Conservation (phyloP, 2,329 filamentous ascomycete genomes). For the Trichophyton schoenleinii region DNA sequence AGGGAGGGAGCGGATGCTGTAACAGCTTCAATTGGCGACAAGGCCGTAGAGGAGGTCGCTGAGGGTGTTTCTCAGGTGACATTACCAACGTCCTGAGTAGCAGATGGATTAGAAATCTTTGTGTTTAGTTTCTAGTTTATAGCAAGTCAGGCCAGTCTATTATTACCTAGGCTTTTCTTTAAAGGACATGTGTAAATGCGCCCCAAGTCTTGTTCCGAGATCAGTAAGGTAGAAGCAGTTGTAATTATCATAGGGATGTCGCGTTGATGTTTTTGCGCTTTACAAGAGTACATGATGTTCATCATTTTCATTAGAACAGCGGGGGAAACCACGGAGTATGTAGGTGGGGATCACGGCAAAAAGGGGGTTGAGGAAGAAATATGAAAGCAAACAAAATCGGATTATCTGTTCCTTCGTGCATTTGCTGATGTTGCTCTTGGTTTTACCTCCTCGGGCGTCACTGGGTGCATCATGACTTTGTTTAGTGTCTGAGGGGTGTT, state of each 20-base stretch:
- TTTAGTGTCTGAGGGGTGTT: constrained; percentile 60
- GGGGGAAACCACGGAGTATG: not conserved
- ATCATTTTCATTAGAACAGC: not conserved
- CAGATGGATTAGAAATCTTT: not conserved
- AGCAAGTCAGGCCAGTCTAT: not conserved
- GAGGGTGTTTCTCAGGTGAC: constrained; percentile 34
- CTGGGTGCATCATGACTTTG: constrained; percentile 76
- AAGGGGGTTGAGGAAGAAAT: constrained; percentile 24
- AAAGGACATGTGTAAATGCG: not conserved
- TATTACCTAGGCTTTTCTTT: too few species aligned
- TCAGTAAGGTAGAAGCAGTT: not conserved
- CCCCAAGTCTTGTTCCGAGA: not conserved
- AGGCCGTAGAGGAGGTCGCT: constrained; percentile 28
- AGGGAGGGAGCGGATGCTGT: constrained; percentile 23
- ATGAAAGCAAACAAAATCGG: constrained; percentile 19
- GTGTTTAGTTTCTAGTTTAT: not conserved
- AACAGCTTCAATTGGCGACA: constrained; percentile 18
- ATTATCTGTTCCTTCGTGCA: constrained; percentile 31
- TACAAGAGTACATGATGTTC: not conserved
- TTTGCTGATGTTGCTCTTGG: constrained; percentile 32
- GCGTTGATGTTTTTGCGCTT: not conserved
- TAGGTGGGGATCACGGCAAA: constrained; percentile 44
- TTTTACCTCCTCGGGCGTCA: constrained; percentile 53
- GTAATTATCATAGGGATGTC: not conserved
- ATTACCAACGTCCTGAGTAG: constrained; percentile 26